These are phyloP conservation scores for Bolboschoenus planiculmis DNA, from an alignment of 176 grass and related monocot species.

Conservation along the genomic window DNA sequence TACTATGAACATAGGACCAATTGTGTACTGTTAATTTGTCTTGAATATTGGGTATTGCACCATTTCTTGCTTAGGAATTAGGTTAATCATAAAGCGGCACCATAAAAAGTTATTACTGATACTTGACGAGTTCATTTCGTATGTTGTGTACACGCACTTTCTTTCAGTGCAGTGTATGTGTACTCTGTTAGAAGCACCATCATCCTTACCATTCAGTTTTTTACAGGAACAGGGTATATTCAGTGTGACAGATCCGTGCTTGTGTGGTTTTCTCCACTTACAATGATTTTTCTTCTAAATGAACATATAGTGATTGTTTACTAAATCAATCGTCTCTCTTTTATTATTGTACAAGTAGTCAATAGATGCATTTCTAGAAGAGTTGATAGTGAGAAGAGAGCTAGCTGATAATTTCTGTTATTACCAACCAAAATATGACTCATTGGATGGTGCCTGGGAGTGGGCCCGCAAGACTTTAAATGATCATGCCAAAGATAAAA, in stretches of 20 bases:
- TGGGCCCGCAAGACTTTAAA: conserved; percentile 83
- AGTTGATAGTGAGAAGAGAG: conserved; percentile 87
- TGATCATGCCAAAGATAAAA: conserved; percentile 69
- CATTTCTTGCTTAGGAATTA: not conserved
- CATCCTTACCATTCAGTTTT: not conserved
- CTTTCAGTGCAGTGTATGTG: not conserved
- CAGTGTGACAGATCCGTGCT: not conserved
- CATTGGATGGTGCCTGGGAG: conserved; percentile 70
- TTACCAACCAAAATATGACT: conserved; percentile 87
- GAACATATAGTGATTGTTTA: conserved; percentile 18
- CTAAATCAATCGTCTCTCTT: not conserved
- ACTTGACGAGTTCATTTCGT: not conserved
- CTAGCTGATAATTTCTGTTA: conserved; percentile 94
- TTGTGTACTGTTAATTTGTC: not conserved
- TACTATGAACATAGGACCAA: not conserved
- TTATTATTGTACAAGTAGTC: conserved; percentile 40
- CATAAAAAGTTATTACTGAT: not conserved
- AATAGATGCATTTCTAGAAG: conserved; percentile 88
- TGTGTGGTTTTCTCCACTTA: not conserved
- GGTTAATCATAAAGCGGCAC: not conserved
- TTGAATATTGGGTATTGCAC: not conserved
- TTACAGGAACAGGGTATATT: not conserved
- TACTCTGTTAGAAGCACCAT: not conserved
- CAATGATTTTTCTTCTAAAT: conserved; percentile 3
- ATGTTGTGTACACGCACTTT: not conserved